A percentile compares a stretch with the other conserved stretches of the same genome.
These are phyloP conservation scores for Setaria viridis DNA, from an alignment of 202 grass and related monocot genomes.

Conservation along the genomic window DNA sequence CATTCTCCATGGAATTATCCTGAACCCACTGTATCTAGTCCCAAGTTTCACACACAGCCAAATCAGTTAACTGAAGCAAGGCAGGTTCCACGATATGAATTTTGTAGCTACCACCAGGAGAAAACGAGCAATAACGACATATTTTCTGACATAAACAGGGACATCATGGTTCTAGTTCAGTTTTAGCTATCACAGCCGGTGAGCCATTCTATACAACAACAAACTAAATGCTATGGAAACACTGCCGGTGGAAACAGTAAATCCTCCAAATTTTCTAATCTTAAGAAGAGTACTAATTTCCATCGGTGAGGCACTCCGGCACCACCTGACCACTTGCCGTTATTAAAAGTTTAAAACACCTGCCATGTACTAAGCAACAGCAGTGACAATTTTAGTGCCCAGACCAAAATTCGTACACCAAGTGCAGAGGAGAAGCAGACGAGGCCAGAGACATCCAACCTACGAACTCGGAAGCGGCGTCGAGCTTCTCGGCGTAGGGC, in stretches of 20 bases:
- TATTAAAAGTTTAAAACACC: background rate
- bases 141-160: background rate
- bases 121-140: background rate
- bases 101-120: background rate
- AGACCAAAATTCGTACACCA: background rate
- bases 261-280: background rate
- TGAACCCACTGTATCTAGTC: background rate
- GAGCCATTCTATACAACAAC: background rate
- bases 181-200: slow-evolving; percentile 2
- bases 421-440: background rate
- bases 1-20: background rate
- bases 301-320: background rate
- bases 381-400: background rate
- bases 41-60: background rate
- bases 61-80: slow-evolving; percentile 11
- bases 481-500: slow-evolving; percentile 75
- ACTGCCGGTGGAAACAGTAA: background rate
- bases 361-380: background rate
- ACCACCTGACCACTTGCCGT: background rate
- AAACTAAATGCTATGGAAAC: background rate
- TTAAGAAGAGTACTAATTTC: background rate
- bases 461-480: slow-evolving; percentile 61
- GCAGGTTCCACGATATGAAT: background rate
- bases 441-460: slow-evolving; percentile 32
- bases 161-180: background rate